These are phyloP conservation scores for Populus hybrid DNA, from an alignment of 441 rosid species.

Conservation along the genomic window DNA sequence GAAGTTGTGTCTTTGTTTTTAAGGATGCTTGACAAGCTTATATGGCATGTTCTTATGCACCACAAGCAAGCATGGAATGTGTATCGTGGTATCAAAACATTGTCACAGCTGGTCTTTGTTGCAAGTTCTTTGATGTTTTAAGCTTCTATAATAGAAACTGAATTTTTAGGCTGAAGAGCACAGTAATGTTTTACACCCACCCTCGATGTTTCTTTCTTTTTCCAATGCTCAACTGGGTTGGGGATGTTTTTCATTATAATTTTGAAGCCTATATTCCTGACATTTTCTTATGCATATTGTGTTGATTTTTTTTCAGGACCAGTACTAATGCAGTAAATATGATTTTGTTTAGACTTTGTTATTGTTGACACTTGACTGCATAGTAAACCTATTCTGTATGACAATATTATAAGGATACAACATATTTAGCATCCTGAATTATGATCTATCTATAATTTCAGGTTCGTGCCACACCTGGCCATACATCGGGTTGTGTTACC, in stretches of 20 bases:
- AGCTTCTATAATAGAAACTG: not conserved
- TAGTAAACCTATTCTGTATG: not conserved
- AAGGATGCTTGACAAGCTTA: not conserved
- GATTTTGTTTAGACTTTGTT: no score
- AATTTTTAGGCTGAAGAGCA: not conserved
- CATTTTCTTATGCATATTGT: no score
- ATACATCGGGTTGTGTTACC: slow-evolving; percentile 86
- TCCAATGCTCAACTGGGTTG: no score
- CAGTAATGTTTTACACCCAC: no score
- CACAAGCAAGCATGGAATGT: not conserved
- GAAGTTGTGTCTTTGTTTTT: not conserved
- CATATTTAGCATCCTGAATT: not conserved
- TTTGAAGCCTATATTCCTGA: no score
- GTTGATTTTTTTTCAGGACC: no score
- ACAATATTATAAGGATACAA: not conserved
- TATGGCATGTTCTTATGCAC: not conserved
- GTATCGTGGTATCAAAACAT: not conserved
- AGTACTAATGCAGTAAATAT: no score
- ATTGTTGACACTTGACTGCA: no score
- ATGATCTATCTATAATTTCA: slow-evolving; percentile 20
- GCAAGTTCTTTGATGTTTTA: not conserved
- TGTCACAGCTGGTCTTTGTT: not conserved
- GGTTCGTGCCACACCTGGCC: slow-evolving; percentile 97
- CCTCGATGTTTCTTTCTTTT: no score
- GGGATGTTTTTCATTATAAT: no score